Evolutionary conservation across 345 rosid species (phyloP), one percentile per base, ranked within the genome.

Genomic region (Rhodamnia rubescens): DNA sequence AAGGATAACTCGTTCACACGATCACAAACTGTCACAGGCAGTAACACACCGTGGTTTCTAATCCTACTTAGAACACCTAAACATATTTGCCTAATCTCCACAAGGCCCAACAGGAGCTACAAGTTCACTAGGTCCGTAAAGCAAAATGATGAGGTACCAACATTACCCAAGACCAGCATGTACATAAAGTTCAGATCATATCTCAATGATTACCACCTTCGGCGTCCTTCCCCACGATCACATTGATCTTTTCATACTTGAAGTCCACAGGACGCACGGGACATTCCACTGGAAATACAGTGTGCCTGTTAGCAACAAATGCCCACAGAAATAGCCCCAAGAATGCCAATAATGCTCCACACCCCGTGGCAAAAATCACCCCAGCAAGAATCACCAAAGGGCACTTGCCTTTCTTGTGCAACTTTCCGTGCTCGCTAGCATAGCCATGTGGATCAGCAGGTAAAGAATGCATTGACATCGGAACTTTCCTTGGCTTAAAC

Each of bases 281-380:
- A 84, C 78, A 32, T 29, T 90, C 90, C 6, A 74, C 61, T 0
- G 87, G 90, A 69, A 91, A 87, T 56, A 59, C 92, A 4, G 49
- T 54, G 85, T 85, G 83, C 87, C 89, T 86, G 40, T 83, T 88
- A 54, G 84, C 90, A 55, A 89, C 40, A 59, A 90, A 85, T 55
- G 89, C 85, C 92, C 93, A 91, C 51, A 85, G 53, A 85, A 85
- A 88, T 83, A 91, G 84, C 84, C 88, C 82, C 85, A 89, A 44
- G 85, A 89, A 90, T 0, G 91, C 91, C 49, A 89, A 44, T 83
- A 92, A 83, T 26, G 94, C 92, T 64, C 91, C 94, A 83, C 91
- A 91, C 22, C 86, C 92, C 2, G 90, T 87, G 8, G 87, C 90
- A 47, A 93, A 86, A 10, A 92, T 87, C 83, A 92, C n/a, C 80